These are phyloP conservation scores for Lichtheimia ornata DNA, from an alignment of 371 early-diverging fungal genomes.

Conservation along the genomic window DNA sequence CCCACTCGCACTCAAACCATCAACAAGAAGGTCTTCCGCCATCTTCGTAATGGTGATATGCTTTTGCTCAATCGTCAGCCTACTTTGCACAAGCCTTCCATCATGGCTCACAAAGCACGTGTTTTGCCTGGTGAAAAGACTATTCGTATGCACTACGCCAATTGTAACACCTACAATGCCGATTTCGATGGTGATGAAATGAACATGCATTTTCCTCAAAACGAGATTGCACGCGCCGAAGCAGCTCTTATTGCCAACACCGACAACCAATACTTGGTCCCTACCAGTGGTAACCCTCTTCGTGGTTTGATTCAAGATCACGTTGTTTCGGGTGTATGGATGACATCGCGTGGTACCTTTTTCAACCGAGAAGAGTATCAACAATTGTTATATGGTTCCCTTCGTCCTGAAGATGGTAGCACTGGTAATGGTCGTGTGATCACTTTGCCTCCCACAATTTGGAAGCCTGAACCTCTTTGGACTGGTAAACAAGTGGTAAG, in stretches of 20 bases:
- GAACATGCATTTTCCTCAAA: constrained; percentile 99
- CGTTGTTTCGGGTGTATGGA: constrained; percentile 95
- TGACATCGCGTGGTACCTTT: constrained; percentile 92
- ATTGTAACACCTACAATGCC: constrained; percentile 97
- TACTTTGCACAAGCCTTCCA: constrained; percentile 99
- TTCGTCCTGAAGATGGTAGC: constrained; percentile 75
- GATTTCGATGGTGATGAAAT: constrained; percentile 99
- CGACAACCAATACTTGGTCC: constrained; percentile 97
- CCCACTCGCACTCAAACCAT: constrained; percentile 66
- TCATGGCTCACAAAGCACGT: constrained; percentile 99
- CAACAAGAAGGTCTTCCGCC: constrained; percentile 97
- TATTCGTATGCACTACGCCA: constrained; percentile 99
- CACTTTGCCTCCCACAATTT: constrained; percentile 83
- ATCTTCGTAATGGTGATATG: constrained; percentile 96
- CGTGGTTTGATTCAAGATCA: constrained; percentile 99
- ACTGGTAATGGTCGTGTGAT: constrained; percentile 77
- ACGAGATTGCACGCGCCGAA: constrained; percentile 95
- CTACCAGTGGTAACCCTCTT: constrained; percentile 98
- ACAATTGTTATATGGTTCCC: constrained; percentile 87
- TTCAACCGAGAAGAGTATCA: constrained; percentile 91
- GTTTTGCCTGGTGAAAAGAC: constrained; percentile 98
- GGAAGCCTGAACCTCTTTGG: constrained; percentile 91
- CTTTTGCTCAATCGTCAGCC: constrained; percentile 99
- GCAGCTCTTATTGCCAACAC: constrained; percentile 94
- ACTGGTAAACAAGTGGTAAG: constrained; percentile 96